A percentile compares a stretch with the other conserved stretches of the same genome.
phyloP scores from a whole-genome alignment of 805 yeast species.

The Zygotorulaspora chibaensis region DNA sequence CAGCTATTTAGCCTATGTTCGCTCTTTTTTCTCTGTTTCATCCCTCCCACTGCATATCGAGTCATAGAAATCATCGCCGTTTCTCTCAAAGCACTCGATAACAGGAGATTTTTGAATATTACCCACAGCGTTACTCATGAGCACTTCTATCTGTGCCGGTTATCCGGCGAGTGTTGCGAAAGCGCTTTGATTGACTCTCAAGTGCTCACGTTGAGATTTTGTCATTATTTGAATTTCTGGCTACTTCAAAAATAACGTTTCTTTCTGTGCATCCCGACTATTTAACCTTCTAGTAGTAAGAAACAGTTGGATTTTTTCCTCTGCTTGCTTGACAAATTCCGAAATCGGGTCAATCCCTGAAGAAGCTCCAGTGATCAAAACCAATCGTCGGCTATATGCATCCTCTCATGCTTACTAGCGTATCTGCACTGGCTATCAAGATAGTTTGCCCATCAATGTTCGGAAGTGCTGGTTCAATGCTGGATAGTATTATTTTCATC shows the following conservation, averaged over 20 bases:
- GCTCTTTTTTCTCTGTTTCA: too few species aligned
- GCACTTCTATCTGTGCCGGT: too few species aligned
- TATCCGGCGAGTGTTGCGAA: too few species aligned
- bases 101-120: too few species aligned
- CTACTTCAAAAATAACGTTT: background rate
- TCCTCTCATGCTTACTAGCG: background rate
- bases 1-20: background rate
- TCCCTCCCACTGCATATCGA: too few species aligned
- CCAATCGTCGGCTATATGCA: background rate
- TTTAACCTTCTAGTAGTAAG: too few species aligned
- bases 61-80: too few species aligned
- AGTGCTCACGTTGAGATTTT: background rate
- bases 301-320: too few species aligned
- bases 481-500: background rate
- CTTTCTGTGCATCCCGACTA: background rate
- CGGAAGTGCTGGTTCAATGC: background rate
- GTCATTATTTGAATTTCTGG: background rate
- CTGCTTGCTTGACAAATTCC: too few species aligned
- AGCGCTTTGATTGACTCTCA: background rate
- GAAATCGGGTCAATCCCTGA: too few species aligned
- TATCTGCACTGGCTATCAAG: background rate
- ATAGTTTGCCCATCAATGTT: background rate
- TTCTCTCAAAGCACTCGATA: too few species aligned
- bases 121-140: too few species aligned
- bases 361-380: conserved; percentile 1